A percentile compares a stretch with the other conserved stretches of the same genome.
phyloP scores from a whole-genome alignment of 225 moss, liverwort and hornwort species.

The Sphagnum contortum region DNA sequence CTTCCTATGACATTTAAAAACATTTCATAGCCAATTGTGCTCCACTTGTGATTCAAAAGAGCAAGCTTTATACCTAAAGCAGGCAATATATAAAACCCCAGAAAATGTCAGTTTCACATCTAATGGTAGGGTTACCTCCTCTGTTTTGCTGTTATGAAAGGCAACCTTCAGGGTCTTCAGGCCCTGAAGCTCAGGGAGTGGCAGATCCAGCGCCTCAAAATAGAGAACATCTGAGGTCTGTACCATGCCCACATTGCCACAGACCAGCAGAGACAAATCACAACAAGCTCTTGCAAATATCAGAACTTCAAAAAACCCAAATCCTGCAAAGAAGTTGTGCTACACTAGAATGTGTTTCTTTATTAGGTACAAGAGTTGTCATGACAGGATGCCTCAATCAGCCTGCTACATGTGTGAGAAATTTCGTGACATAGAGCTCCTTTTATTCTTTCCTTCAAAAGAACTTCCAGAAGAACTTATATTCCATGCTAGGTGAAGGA shows the following conservation, averaged over 20 bases:
- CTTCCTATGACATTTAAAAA: no score
- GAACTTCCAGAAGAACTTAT: neutral
- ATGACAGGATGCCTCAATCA: no score
- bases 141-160: conserved; percentile 64
- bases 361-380: no score
- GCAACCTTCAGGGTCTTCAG: conserved; percentile 69
- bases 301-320: neutral
- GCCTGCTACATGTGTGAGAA: neutral
- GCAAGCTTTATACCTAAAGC: no score
- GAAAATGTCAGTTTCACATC: no score
- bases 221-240: conserved; percentile 74
- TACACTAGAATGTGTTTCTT: neutral
- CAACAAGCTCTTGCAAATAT: neutral
- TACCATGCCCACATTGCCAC: neutral
- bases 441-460: neutral
- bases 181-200: conserved; percentile 75
- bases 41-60: no score
- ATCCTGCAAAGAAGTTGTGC: no score
- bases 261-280: neutral
- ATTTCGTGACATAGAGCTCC: neutral
- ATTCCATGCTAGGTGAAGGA: conserved; percentile 6
- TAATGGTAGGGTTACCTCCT: conserved; percentile 37
- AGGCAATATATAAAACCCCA: no score
- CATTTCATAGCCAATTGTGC: no score
- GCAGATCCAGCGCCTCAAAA: conserved; percentile 70